Evolutionary conservation across 768 basidiomycete genomes (phyloP), one percentile per base, ranked within the genome.

Genomic region (Tricholoma hemisulphureum): DNA sequence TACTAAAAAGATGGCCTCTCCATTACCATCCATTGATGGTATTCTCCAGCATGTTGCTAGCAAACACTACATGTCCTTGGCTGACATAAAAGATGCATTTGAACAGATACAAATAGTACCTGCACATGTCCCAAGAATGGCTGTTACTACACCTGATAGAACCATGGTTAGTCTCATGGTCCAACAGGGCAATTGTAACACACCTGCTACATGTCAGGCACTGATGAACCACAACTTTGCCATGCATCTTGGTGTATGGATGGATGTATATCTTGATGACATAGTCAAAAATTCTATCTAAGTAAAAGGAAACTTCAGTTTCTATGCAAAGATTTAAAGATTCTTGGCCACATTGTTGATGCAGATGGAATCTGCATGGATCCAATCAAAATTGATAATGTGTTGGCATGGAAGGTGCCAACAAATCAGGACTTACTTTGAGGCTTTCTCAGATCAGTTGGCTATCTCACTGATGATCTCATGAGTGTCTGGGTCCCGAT

Each of bases 61-160:
- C 57, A 58, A 67, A 53, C 6, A 59, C 55, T 67, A 61, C 45
- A 31, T n/a, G 53, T 72, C 72, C 0, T 63, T 69, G 14, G 57
- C 77, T 0, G 76, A 79, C 55, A 50, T 67, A 28, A 67, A 69
- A 16, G 64, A 71, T 26, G 75, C 77, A 0, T 79, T 75, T 61
- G 73, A 80, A 56, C 76, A 79, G 49, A 68, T 71, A 14, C 54
- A 67, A 0, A 45, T 53, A 14, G 18, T 29, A 16, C 51, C 51
- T 3, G 16, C 16, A 7, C 26, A 32, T 28, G 43, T 34, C 10
- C 8, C 5, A 26, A 45, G 31, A 1, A 46, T 31, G 2, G 43
- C 57, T 2, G 51, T 57, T 1, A 57, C 50, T 3, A 63, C 55
- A 2, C 46, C 51, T 14, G 59, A 60, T 56, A 55, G 58, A 1